A percentile compares a stretch with the other conserved stretches of the same genome.
Evolutionary conservation across 1,284 basidiomycete species (phyloP).

Genomic region (Kwoniella shivajii): DNA sequence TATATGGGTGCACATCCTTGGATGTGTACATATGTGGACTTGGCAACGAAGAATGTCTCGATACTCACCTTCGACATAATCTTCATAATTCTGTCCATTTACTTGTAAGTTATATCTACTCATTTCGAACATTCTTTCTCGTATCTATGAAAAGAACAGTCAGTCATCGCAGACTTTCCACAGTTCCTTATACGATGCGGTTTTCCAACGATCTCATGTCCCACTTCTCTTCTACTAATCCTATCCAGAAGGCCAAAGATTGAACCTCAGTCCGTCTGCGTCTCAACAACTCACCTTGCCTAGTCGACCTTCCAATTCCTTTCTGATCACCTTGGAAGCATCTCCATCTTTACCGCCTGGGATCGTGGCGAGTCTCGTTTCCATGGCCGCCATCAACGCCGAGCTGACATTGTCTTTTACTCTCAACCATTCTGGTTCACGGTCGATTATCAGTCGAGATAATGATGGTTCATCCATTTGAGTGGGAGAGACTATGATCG

Average conservation of each 20-base stretch:
- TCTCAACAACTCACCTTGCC: constrained; percentile 33
- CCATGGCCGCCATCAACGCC: constrained; percentile 30
- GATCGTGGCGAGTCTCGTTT: constrained; percentile 39
- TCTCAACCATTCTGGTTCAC: constrained; percentile 47
- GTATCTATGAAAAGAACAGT: constrained; percentile 27
- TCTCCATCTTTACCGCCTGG: constrained; percentile 42
- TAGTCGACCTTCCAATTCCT: constrained; percentile 44
- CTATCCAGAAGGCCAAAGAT: too few relatives aligned
- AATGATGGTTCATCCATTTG: constrained; percentile 32
- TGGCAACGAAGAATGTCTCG: background rate
- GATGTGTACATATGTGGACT: too few relatives aligned
- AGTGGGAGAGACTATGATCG: too few relatives aligned
- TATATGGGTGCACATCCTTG: too few relatives aligned
- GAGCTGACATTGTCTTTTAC: constrained; percentile 41
- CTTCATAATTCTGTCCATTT: constrained; percentile 75
- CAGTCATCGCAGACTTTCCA: background rate
- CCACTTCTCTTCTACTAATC: too few relatives aligned
- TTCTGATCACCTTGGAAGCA: constrained; percentile 32
- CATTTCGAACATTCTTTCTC: constrained; percentile 61
- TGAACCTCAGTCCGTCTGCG: too few relatives aligned
- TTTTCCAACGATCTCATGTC: too few relatives aligned
- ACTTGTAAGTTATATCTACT: constrained; percentile 71
- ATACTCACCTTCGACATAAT: constrained; percentile 58
- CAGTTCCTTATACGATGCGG: background rate
- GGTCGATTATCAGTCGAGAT: constrained; percentile 41